A percentile compares a stretch with the other conserved stretches of the same genome.
Conservation (phyloP, 805 yeast genomes). For the Candida sakaeoensis region DNA sequence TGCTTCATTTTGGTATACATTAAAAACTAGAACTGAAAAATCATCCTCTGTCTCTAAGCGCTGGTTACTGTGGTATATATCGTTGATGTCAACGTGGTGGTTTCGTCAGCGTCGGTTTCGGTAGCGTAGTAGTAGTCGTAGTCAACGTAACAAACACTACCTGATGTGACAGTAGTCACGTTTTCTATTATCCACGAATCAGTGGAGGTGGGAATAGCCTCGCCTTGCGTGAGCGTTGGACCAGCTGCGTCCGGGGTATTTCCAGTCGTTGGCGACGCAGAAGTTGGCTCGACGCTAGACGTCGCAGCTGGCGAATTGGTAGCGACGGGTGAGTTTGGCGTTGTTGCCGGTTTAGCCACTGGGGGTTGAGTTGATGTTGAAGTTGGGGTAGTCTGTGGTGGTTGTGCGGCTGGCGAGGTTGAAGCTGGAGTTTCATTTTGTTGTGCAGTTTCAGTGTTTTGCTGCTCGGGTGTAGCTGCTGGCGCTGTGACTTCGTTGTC, state of each 20-base stretch:
- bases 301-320: slow-evolving; percentile 6
- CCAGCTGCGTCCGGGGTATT: slow-evolving; percentile 14
- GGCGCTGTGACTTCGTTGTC: slow-evolving; percentile 6
- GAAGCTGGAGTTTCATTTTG: slow-evolving; percentile 3
- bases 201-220: slow-evolving; percentile 22
- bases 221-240: slow-evolving; percentile 27
- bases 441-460: neutral
- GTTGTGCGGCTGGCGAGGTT: slow-evolving; percentile 12
- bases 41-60: neutral
- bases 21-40: neutral
- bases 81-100: slow-evolving; percentile 38
- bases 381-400: slow-evolving; percentile 9
- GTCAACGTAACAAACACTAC: slow-evolving; percentile 33
- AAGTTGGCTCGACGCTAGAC: slow-evolving; percentile 9
- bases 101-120: slow-evolving; percentile 27
- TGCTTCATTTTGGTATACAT: neutral
- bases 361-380: slow-evolving; percentile 10
- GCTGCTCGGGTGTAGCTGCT: neutral
- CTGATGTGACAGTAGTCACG: slow-evolving; percentile 26
- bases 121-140: slow-evolving; percentile 33
- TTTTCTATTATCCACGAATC: slow-evolving; percentile 33
- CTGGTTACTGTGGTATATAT: slow-evolving; percentile 31
- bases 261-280: slow-evolving; percentile 6
- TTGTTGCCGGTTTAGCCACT: slow-evolving; percentile 11
- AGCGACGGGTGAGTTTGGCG: slow-evolving; percentile 11